Percentiles rank a stretch among this genome's conserved stretches.
phyloP scores from a whole-genome alignment of 108 stramenopile genomes.

The Nitzschia inconspicua region DNA sequence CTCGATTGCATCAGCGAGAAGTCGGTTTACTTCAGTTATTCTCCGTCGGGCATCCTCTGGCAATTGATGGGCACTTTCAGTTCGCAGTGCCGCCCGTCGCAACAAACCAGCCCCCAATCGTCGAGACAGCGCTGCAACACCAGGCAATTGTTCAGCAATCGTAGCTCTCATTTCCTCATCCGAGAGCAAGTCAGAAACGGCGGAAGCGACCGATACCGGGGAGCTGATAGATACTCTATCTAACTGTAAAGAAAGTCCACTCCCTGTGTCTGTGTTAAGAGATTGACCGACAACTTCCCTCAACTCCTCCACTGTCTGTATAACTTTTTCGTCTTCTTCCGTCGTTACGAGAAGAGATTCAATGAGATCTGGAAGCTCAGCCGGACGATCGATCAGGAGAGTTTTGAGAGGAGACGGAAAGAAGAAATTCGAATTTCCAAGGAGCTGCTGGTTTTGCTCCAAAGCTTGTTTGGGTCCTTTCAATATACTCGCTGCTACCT shows the following conservation, averaged over 20 bases:
- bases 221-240: neutral
- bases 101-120: slow-evolving; percentile 63
- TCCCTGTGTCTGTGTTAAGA: neutral
- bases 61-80: slow-evolving; percentile 43
- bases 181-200: slow-evolving; percentile 29
- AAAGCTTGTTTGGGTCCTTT: slow-evolving; percentile 46
- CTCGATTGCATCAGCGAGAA: slow-evolving; percentile 56
- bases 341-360: slow-evolving; percentile 47
- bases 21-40: slow-evolving; percentile 50
- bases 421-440: slow-evolving; percentile 20
- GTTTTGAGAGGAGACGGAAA: slow-evolving; percentile 51
- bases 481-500: slow-evolving; percentile 42
- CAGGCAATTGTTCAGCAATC: slow-evolving; percentile 54
- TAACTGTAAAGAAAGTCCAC: no score
- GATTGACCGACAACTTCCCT: slow-evolving; percentile 34
- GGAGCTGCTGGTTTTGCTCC: slow-evolving; percentile 22
- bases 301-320: slow-evolving; percentile 53
- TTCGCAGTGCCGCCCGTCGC: slow-evolving; percentile 70
- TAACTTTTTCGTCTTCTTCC: slow-evolving; percentile 56
- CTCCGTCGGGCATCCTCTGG: slow-evolving; percentile 48
- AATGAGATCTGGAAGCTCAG: slow-evolving; percentile 52
- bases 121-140: slow-evolving; percentile 47
- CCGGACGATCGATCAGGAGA: slow-evolving; percentile 53
- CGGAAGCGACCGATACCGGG: slow-evolving; percentile 3
- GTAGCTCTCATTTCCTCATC: slow-evolving; percentile 45